Base-by-base conservation (phyloP, 441 rosid genomes). In the Kokia cookei region DNA sequence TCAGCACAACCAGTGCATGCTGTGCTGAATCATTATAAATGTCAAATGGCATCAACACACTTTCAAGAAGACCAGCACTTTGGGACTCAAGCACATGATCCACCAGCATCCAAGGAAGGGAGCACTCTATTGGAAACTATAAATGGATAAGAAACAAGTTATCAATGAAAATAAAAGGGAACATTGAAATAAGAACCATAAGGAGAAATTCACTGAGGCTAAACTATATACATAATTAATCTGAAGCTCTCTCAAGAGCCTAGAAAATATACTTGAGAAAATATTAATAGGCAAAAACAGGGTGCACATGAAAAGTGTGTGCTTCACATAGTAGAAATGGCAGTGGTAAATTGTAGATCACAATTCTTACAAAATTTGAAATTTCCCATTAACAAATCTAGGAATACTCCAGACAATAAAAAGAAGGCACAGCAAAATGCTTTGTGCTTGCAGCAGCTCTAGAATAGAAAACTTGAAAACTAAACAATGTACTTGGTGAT, bases 61-160 rank as follows among this genome's bases (percentile, higher is more conserved):
- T 96, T 84, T 96, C 99, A 81, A 96, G 85, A 82, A 94, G 95
- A 71, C 98, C 97, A 45, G 94, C 81, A 84, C 86, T 90, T 65
- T 84, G 96, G 75, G 89, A 84, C 78, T 93, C 99, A 19, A 96
- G 94, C 78, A 91, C 86, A 75, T 96, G 89, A 79, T 92, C 98
- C 81, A 93, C 89, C 83, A 96, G 84, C 98, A 96, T 96, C 99
- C 99, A 96, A 67, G 99, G 99, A 79, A 96, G 96, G 81, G 99
- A 96, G 85, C 99, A 94, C 82, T 96, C 98, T 81, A 94, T 86
- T 2, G 99, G 98, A 83, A 94, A 96, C 99, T 96, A 88, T 71
- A 81, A 72, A 51, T 19, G 6, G 48, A 27, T 57, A 61, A 35
- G 37, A 70, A 66, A 67, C 54, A 68, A 69, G 65, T 68, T 67